Conservation (phyloP, 805 yeast species). For the Hanseniaspora guilliermondii region DNA sequence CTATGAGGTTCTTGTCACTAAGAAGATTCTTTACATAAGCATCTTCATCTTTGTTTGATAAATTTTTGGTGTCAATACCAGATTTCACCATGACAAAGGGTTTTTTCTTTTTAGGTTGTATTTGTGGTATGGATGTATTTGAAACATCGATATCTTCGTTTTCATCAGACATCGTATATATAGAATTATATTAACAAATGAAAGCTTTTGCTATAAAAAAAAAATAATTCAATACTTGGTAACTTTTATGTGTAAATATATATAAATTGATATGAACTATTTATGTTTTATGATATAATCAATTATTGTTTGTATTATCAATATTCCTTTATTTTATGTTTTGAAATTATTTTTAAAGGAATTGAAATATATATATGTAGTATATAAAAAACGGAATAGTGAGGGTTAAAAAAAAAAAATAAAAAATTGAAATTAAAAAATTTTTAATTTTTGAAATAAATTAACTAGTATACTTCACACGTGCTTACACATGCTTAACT, state of each 20-base stretch:
- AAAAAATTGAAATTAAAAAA: background rate
- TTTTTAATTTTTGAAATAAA: background rate
- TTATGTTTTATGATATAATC: too few relatives aligned
- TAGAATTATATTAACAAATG: background rate
- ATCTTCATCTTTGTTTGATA: background rate
- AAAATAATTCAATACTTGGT: too few relatives aligned
- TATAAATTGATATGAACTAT: too few relatives aligned
- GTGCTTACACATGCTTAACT: too few relatives aligned
- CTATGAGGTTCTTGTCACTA: slow-evolving; percentile 3
- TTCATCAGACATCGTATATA: background rate
- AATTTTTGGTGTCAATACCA: background rate
- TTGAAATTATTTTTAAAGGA: too few relatives aligned
- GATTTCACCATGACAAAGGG: slow-evolving; percentile 13
- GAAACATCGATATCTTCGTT: background rate
- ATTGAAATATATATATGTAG: too few relatives aligned
- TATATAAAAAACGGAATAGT: too few relatives aligned
- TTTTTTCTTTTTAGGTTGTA: slow-evolving; percentile 6
- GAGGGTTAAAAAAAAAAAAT: too few relatives aligned
- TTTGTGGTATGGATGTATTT: background rate
- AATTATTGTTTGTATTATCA: too few relatives aligned
- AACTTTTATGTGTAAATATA: too few relatives aligned
- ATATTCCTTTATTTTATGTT: too few relatives aligned
- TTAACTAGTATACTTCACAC: background rate
- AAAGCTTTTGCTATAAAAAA: too few relatives aligned
- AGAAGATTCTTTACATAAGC: slow-evolving; percentile 8